phyloP scores from a whole-genome alignment of 768 basidiomycete species.

The Mrakia blollopis region DNA sequence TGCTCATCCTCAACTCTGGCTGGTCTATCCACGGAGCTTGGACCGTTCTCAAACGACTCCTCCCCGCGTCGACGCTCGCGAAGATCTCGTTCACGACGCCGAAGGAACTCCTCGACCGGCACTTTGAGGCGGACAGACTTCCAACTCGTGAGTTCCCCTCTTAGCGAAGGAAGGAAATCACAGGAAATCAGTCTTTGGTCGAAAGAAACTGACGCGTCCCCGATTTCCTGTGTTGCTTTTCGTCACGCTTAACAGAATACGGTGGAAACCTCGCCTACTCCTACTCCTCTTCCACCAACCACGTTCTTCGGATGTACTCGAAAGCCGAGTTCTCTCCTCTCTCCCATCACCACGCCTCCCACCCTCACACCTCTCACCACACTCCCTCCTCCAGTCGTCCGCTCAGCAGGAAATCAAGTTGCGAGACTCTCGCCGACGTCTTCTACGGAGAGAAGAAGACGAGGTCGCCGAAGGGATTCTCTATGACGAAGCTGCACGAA shows the following conservation, averaged over 20 bases:
- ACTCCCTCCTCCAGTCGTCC: constrained; percentile 34
- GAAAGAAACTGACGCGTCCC: background rate
- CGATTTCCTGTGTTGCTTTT: background rate
- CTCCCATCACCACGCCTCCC: constrained; percentile 36
- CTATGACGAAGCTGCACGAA: background rate
- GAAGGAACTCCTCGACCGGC: constrained; percentile 32
- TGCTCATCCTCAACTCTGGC: constrained; percentile 42
- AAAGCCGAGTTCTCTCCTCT: constrained; percentile 39
- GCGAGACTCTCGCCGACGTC: constrained; percentile 20
- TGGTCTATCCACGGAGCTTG: constrained; percentile 43
- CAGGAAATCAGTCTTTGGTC: too few relatives aligned
- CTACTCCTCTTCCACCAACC: constrained; percentile 24
- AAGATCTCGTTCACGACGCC: constrained; percentile 40
- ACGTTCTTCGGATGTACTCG: constrained; percentile 30
- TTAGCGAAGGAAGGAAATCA: background rate
- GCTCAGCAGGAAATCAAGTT: constrained; percentile 29
- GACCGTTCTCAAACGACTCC: constrained; percentile 41
- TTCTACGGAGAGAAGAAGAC: constrained; percentile 31
- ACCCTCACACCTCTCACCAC: constrained; percentile 21
- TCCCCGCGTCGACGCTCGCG: constrained; percentile 42
- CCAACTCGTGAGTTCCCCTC: constrained; percentile 33
- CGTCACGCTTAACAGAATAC: constrained; percentile 23
- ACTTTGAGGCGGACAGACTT: constrained; percentile 40
- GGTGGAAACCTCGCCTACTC: constrained; percentile 7
- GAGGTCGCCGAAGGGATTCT: background rate